phyloP scores from a whole-genome alignment of 176 grass and related monocot genomes.

The Eleusine indica region DNA sequence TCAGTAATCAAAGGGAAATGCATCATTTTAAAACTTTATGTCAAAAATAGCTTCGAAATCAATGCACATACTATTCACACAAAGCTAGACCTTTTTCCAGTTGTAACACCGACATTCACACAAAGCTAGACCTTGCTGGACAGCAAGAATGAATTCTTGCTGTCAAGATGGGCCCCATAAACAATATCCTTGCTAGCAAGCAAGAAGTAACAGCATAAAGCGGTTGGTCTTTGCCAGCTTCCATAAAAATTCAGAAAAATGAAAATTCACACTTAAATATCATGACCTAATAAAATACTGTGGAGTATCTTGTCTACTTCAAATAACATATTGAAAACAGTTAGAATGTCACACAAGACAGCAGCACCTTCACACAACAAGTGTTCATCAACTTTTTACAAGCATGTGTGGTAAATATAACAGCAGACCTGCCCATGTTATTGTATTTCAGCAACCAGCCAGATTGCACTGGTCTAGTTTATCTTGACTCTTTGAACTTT shows the following conservation, averaged over 20 bases:
- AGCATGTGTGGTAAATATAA: background rate
- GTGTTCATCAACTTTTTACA: conserved; percentile 11
- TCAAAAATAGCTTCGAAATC: background rate
- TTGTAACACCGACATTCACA: background rate
- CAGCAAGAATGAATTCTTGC: background rate
- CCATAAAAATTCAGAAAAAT: conserved; percentile 2
- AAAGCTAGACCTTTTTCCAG: background rate
- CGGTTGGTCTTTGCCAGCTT: background rate
- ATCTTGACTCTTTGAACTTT: background rate
- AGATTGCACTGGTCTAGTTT: background rate
- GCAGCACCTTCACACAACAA: background rate
- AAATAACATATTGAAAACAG: background rate
- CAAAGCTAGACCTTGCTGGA: conserved; percentile 7
- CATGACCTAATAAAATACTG: background rate
- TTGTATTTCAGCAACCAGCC: background rate
- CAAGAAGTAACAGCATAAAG: conserved; percentile 24
- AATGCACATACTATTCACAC: background rate
- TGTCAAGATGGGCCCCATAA: background rate
- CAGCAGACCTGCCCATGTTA: background rate
- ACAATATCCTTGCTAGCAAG: conserved; percentile 18
- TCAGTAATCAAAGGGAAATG: background rate
- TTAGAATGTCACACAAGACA: background rate
- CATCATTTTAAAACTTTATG: background rate
- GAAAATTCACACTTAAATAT: background rate
- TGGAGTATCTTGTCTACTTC: background rate